Conservation (phyloP, 805 yeast species). For the Starmerella stigmatis region DNA sequence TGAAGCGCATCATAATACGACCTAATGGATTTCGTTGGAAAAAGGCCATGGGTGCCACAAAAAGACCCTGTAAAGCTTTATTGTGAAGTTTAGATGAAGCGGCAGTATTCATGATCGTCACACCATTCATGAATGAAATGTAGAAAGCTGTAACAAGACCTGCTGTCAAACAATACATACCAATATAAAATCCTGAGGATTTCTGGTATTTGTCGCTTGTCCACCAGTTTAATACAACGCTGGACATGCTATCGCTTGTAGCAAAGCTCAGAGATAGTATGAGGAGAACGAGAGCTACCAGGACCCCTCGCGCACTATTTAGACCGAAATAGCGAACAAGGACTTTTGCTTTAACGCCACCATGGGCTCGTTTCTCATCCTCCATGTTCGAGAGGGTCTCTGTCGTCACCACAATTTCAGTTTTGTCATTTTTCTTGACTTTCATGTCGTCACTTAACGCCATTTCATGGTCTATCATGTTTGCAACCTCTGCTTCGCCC, state of each 20-base stretch:
- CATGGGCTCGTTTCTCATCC: conserved; percentile 7
- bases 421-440: background rate
- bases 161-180: conserved; percentile 33
- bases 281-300: background rate
- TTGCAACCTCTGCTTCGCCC: background rate
- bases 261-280: conserved; percentile 31
- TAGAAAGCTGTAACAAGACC: background rate
- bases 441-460: background rate
- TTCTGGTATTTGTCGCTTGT: conserved; percentile 37
- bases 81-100: conserved; percentile 51
- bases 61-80: conserved; percentile 45
- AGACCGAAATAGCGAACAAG: conserved; percentile 28
- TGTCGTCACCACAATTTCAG: background rate
- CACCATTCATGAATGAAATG: background rate
- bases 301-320: background rate
- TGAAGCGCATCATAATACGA: conserved; percentile 69
- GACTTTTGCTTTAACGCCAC: conserved; percentile 21
- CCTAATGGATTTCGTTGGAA: conserved; percentile 27
- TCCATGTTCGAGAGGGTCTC: background rate
- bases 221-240: conserved; percentile 59
- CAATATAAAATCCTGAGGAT: conserved; percentile 52
- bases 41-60: conserved; percentile 68
- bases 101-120: conserved; percentile 36
- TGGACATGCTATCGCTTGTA: conserved; percentile 31
- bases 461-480: background rate